phyloP scores from a whole-genome alignment of 2,329 filamentous ascomycete genomes.

The Boeremia exigua region DNA sequence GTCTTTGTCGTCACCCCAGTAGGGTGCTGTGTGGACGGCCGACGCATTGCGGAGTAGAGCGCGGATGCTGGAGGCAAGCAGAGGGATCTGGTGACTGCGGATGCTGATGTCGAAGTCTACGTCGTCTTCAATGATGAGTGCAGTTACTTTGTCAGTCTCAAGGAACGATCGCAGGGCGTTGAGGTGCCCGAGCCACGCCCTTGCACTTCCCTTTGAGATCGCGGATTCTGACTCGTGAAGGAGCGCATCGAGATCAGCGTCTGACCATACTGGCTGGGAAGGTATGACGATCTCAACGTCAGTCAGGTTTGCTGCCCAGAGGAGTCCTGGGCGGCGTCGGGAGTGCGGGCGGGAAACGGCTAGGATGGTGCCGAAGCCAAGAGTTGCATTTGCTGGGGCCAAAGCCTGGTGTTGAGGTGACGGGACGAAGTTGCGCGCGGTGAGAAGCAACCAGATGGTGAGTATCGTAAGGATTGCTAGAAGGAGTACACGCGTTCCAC shows the following conservation, averaged over 20 bases:
- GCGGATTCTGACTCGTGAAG: background rate
- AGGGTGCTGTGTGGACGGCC: background rate
- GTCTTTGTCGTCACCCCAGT: background rate
- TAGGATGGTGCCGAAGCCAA: conserved; percentile 46
- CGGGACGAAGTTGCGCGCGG: background rate
- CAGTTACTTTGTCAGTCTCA: conserved; percentile 28
- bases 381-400: conserved; percentile 18
- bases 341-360: conserved; percentile 48
- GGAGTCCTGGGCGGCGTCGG: conserved; percentile 41
- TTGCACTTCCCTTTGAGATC: background rate
- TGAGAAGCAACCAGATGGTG: background rate
- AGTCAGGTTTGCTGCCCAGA: conserved; percentile 49
- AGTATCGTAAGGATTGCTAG: background rate
- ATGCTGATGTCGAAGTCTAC: conserved; percentile 33
- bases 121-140: conserved; percentile 39
- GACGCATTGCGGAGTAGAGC: background rate
- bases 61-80: conserved; percentile 11
- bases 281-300: conserved; percentile 49
- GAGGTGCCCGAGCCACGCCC: background rate
- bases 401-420: background rate
- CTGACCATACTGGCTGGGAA: conserved; percentile 47
- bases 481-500: background rate
- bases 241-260: conserved; percentile 40
- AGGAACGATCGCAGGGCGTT: conserved; percentile 11
- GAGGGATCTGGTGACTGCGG: conserved; percentile 26